These are phyloP conservation scores for Pichia gijzeniarum DNA, from an alignment of 805 yeast species.

Conservation along the genomic window DNA sequence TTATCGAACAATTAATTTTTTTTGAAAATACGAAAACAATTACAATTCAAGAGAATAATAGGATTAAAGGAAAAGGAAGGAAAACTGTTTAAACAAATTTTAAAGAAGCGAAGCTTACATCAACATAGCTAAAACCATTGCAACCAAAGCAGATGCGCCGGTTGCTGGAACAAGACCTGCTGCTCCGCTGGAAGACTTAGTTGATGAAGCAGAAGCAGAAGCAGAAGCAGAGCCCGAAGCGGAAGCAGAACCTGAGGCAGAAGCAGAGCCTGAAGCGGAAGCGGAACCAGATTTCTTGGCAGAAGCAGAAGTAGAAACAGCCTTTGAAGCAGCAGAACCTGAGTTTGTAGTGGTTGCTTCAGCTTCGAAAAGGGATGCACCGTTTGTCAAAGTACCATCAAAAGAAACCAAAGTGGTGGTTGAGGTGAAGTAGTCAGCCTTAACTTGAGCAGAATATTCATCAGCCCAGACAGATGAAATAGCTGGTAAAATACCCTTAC, in stretches of 20 bases:
- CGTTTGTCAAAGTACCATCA: slow-evolving; percentile 15
- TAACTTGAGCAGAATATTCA: slow-evolving; percentile 22
- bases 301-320: neutral
- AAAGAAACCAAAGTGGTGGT: slow-evolving; percentile 28
- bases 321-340: slow-evolving; percentile 8
- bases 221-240: neutral
- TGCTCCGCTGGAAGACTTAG: neutral
- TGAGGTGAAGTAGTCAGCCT: slow-evolving; percentile 26
- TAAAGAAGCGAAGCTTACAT: neutral
- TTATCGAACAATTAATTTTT: neutral
- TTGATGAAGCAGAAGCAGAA: neutral
- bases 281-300: neutral
- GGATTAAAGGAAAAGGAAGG: neutral
- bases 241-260: neutral
- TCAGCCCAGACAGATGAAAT: slow-evolving; percentile 31
- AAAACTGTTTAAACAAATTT: neutral
- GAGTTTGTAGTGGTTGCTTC: slow-evolving; percentile 7
- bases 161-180: slow-evolving; percentile 2
- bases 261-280: neutral
- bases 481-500: slow-evolving; percentile 28
- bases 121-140: neutral
- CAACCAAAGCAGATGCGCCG: slow-evolving; percentile 4
- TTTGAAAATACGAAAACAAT: neutral
- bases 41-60: neutral
- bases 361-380: slow-evolving; percentile 6